These are phyloP conservation scores for Dactylis glomerata DNA, from an alignment of 176 grass and related monocot genomes.

Conservation along the genomic window DNA sequence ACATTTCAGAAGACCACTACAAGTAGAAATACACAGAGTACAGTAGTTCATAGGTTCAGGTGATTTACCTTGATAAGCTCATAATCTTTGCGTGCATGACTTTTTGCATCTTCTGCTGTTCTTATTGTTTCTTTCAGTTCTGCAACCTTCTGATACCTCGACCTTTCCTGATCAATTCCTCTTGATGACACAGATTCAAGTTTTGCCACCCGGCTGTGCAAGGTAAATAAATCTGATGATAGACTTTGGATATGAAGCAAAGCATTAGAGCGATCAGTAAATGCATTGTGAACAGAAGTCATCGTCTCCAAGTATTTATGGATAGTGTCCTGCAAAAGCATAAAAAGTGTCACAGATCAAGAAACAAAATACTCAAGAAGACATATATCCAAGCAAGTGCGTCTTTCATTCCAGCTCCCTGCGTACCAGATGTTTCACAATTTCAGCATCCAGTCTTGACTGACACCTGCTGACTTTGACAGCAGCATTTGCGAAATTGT, in stretches of 20 bases:
- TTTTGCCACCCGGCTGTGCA: slow-evolving; percentile 50
- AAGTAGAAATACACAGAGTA: background rate
- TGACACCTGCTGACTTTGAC: slow-evolving; percentile 75
- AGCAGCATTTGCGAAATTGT: slow-evolving; percentile 60
- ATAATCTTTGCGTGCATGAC: slow-evolving; percentile 57
- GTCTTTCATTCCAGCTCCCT: background rate
- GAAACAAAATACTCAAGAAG: slow-evolving; percentile 15
- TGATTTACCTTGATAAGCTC: slow-evolving; percentile 79
- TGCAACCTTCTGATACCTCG: slow-evolving; percentile 62
- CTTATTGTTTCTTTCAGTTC: slow-evolving; percentile 77
- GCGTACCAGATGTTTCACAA: slow-evolving; percentile 72
- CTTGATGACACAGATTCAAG: slow-evolving; percentile 70
- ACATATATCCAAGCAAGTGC: slow-evolving; percentile 2
- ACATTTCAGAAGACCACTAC: slow-evolving; percentile 3
- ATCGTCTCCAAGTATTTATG: slow-evolving; percentile 77
- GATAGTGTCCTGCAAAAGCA: slow-evolving; percentile 62
- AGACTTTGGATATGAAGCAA: slow-evolving; percentile 71
- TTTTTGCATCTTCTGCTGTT: slow-evolving; percentile 63
- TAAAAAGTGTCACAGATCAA: slow-evolving; percentile 29
- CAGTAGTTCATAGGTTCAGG: background rate
- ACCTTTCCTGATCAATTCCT: slow-evolving; percentile 61
- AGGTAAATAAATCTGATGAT: slow-evolving; percentile 57
- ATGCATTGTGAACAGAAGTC: slow-evolving; percentile 76
- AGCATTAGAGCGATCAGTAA: slow-evolving; percentile 69
- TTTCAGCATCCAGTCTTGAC: slow-evolving; percentile 62